phyloP scores from a whole-genome alignment of 768 basidiomycete genomes.

The Jaapia argillacea region DNA sequence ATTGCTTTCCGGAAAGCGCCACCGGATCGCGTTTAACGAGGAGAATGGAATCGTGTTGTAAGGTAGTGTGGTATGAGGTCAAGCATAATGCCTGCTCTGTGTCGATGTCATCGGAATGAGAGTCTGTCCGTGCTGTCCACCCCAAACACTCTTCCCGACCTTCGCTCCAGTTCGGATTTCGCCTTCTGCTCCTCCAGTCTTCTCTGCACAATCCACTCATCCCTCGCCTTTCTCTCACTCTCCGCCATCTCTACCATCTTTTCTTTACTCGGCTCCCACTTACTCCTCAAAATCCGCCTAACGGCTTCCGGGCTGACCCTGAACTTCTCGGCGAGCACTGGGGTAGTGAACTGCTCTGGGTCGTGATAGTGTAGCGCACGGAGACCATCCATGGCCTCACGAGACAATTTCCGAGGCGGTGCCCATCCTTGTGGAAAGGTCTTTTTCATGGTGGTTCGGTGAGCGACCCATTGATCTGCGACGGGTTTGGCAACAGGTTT shows the following conservation, averaged over 20 bases:
- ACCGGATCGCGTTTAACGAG: too few species aligned
- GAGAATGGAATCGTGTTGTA: too few species aligned
- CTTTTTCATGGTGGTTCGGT: conserved; percentile 40
- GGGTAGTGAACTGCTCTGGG: conserved; percentile 52
- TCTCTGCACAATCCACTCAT: conserved; percentile 26
- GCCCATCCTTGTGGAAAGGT: conserved; percentile 62
- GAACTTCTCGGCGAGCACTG: conserved; percentile 66
- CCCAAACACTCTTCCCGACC: conserved; percentile 13
- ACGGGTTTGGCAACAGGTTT: too few species aligned
- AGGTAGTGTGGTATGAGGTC: too few species aligned
- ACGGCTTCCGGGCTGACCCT: conserved; percentile 76
- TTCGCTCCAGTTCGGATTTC: conserved; percentile 24
- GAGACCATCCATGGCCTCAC: conserved; percentile 77
- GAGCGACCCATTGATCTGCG: conserved; percentile 33
- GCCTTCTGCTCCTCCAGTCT: conserved; percentile 32
- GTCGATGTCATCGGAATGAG: not conserved
- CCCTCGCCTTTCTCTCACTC: conserved; percentile 37
- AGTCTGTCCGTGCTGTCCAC: conserved; percentile 5
- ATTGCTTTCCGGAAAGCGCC: too few species aligned
- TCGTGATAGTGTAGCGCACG: conserved; percentile 57
- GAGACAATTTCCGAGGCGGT: conserved; percentile 71
- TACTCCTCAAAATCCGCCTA: conserved; percentile 67
- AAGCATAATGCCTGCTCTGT: too few species aligned
- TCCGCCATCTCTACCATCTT: conserved; percentile 37
- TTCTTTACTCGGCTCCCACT: conserved; percentile 53